Percentiles rank a stretch among this genome's conserved stretches.
Evolutionary conservation across 2,329 filamentous ascomycete genomes (phyloP).

Genomic region (Trichoderma brevicompactum): DNA sequence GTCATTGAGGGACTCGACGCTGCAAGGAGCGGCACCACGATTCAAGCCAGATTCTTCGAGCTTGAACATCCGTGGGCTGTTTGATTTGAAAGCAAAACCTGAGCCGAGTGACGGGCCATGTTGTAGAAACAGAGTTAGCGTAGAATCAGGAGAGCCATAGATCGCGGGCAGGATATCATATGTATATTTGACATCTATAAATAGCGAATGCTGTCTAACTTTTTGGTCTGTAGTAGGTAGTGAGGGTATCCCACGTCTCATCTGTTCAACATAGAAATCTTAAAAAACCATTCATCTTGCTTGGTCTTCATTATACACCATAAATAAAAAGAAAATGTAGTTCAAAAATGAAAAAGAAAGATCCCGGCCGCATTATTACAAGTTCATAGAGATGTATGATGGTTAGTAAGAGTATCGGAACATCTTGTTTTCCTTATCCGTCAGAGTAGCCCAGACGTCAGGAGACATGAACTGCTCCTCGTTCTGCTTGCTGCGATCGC

Average conservation of each 20-base stretch:
- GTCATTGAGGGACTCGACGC: constrained; percentile 27
- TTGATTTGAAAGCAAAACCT: not conserved
- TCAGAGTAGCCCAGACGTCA: constrained; percentile 55
- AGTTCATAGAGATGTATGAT: not conserved
- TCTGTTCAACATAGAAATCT: not conserved
- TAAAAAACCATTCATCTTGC: not conserved
- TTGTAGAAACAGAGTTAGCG: not conserved
- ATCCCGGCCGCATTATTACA: not conserved
- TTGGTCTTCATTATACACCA: not conserved
- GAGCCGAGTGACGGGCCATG: not conserved
- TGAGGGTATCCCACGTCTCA: not conserved
- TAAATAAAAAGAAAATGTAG: not conserved
- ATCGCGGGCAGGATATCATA: not conserved
- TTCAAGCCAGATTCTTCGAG: not conserved
- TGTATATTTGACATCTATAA: constrained; percentile 9
- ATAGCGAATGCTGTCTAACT: not conserved
- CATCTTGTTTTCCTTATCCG: constrained; percentile 60
- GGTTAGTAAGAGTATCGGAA: constrained; percentile 57
- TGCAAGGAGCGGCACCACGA: not conserved
- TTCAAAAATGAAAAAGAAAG: not conserved
- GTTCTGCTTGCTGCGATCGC: constrained; percentile 38
- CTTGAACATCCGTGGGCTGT: not conserved
- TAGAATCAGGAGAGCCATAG: not conserved
- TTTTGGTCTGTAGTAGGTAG: not conserved
- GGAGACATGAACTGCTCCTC: constrained; percentile 49